Evolutionary conservation across 768 basidiomycete genomes (phyloP).

Genomic region (Collybia mongolica): DNA sequence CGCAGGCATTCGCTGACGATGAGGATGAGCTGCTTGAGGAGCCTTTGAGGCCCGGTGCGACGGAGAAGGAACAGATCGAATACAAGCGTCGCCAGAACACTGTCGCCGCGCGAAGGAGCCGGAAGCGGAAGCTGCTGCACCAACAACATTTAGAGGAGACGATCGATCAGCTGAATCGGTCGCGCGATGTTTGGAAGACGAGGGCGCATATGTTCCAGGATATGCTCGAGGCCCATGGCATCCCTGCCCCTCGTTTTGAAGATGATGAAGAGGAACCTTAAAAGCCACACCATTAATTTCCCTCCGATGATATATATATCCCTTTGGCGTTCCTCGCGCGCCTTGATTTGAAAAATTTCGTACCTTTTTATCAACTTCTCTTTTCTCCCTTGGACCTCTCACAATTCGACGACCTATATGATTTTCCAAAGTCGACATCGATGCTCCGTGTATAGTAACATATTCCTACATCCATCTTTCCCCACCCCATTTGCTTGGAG

Average conservation of each 20-base stretch:
- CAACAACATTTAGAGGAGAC: slow-evolving; percentile 57
- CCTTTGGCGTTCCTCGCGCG: too few species aligned
- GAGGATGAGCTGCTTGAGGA: slow-evolving; percentile 41
- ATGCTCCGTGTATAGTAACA: slow-evolving; percentile 21
- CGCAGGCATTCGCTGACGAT: slow-evolving; percentile 43
- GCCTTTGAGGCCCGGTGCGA: slow-evolving; percentile 33
- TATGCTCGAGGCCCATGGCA: slow-evolving; percentile 45
- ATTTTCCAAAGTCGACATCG: slow-evolving; percentile 23
- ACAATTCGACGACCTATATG: slow-evolving; percentile 19
- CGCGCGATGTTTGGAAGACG: slow-evolving; percentile 57
- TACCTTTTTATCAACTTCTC: not conserved
- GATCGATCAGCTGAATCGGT: slow-evolving; percentile 42
- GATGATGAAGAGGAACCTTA: slow-evolving; percentile 22
- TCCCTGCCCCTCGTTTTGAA: slow-evolving; percentile 39
- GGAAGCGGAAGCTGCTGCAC: slow-evolving; percentile 73
- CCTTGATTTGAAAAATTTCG: too few species aligned
- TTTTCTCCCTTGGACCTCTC: slow-evolving; percentile 12
- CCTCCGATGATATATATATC: slow-evolving; percentile 6
- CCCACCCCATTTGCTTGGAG: slow-evolving; percentile 47
- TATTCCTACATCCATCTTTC: slow-evolving; percentile 23
- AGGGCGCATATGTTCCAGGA: slow-evolving; percentile 40
- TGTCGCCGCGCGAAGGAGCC: slow-evolving; percentile 71
- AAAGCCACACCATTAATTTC: slow-evolving; percentile 13
- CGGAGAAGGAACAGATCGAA: slow-evolving; percentile 67
- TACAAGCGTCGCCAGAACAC: slow-evolving; percentile 81